Evolutionary conservation across 129 eudicot genomes (phyloP).

Genomic region (Ambrosia artemisiifolia): DNA sequence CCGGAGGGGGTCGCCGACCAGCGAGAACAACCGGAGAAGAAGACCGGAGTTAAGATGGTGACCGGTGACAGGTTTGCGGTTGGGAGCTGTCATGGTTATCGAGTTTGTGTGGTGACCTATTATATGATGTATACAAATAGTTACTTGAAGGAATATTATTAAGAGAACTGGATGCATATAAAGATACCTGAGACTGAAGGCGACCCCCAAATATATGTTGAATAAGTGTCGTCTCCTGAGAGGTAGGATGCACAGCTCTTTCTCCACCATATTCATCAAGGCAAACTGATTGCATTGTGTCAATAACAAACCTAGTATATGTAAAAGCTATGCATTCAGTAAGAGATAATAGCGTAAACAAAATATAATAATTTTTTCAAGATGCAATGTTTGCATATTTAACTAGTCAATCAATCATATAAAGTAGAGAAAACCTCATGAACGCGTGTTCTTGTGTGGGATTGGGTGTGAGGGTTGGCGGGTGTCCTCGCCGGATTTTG

Average conservation of each 20-base stretch:
- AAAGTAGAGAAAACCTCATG: slow-evolving; percentile 61
- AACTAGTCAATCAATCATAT: slow-evolving; percentile 11
- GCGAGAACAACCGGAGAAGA: too few species aligned
- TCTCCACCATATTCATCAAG: too few species aligned
- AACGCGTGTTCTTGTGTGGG: slow-evolving; percentile 97
- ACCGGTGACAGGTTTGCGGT: too few species aligned
- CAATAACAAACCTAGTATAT: slow-evolving; percentile 67
- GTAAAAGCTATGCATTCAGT: slow-evolving; percentile 14
- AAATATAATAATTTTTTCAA: not conserved
- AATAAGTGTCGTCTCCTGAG: slow-evolving; percentile 85
- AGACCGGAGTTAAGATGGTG: too few species aligned
- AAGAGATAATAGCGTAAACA: slow-evolving; percentile 6
- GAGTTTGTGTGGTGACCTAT: too few species aligned
- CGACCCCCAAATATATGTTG: slow-evolving; percentile 98
- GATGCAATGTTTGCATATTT: not conserved
- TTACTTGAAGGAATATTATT: not conserved
- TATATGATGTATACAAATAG: not conserved
- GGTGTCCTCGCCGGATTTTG: too few species aligned
- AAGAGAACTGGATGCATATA: too few species aligned
- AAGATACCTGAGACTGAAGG: slow-evolving; percentile 81
- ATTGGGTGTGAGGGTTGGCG: too few species aligned
- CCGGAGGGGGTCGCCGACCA: too few species aligned
- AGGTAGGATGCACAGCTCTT: slow-evolving; percentile 65
- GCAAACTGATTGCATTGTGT: slow-evolving; percentile 92
- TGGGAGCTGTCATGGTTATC: too few species aligned